Base-by-base conservation (phyloP, 768 basidiomycete species). In the Trichaptum fuscoviolaceum region DNA sequence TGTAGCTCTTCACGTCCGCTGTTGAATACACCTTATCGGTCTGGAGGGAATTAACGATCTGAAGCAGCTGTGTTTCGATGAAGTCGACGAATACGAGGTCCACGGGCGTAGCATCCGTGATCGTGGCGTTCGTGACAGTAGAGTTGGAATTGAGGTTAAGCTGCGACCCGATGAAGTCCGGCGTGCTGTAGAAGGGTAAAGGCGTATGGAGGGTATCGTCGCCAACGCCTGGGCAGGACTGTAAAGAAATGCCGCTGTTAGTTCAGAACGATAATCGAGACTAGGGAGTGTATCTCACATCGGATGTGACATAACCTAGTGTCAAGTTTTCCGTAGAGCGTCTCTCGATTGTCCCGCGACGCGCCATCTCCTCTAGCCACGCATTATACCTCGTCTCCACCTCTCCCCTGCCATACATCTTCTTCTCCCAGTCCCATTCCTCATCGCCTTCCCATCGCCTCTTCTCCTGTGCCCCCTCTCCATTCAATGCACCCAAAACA, bases 51-150 rank as follows among this genome's bases (percentile, higher is more conserved):
- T 93, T 93, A 63, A 92, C 72, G 27, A 85, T 82, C 6, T 69
- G 42, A 66, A 91, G 68, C 30, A 90, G 71, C 68, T 84, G 77
- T 5, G 71, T 65, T 71, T 82, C 77, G 72, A 92, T 86, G 74
- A 92, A 93, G 73, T 88, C 80, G 61, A 89, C 80, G 73, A 93
- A 93, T 30, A 93, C 87, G 24, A 94, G 82, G 70, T 94, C 92
- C 67, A 94, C 80, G 0, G 77, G 77, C 0, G 85, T 80, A 64
- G 81, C 78, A 64, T 78, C 78, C 0, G 84, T 67, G 12, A 86
- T 81, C 24, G 77, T 73, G 1, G 90, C 88, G 42, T 52, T 52
- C 42, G 42, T 52, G 10, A 52, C 10, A 20, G 42, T 52, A 12
- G 42, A 52, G 42, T 52, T 52, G 15, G 15, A 12, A 20, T 52